Evolutionary conservation across 2,329 filamentous ascomycete genomes (phyloP).

Genomic region (Penicillium vulpinum): DNA sequence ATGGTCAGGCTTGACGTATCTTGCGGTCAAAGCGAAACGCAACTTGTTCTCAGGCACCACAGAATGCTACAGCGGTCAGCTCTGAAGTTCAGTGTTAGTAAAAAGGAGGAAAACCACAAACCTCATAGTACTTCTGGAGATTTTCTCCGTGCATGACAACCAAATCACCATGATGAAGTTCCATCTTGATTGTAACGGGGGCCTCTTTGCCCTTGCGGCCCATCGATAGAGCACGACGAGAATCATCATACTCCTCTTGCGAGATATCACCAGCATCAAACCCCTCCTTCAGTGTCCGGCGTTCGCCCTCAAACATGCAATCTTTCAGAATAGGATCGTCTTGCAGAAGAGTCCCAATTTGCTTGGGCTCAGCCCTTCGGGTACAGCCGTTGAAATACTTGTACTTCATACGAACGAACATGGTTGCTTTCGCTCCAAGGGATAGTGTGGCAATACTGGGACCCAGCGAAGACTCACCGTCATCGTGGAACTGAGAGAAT

Average conservation of each 20-base stretch:
- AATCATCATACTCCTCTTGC: slow-evolving; percentile 21
- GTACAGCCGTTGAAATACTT: slow-evolving; percentile 45
- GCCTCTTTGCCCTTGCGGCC: slow-evolving; percentile 27
- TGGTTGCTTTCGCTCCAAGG: slow-evolving; percentile 53
- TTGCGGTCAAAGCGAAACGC: slow-evolving; percentile 39
- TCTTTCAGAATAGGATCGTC: slow-evolving; percentile 36
- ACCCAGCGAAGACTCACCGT: slow-evolving; percentile 58
- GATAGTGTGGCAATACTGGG: slow-evolving; percentile 58
- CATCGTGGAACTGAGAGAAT: slow-evolving; percentile 54
- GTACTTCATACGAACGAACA: slow-evolving; percentile 57
- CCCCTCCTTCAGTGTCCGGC: slow-evolving; percentile 25
- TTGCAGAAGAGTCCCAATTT: slow-evolving; percentile 11
- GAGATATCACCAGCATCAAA: slow-evolving; percentile 22
- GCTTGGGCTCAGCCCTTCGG: slow-evolving; percentile 9
- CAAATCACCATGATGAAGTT: slow-evolving; percentile 57
- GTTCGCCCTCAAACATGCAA: slow-evolving; percentile 28
- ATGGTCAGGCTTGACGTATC: slow-evolving; percentile 33
- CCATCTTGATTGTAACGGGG: slow-evolving; percentile 43
- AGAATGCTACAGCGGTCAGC: slow-evolving; percentile 28
- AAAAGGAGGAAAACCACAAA: slow-evolving; percentile 14
- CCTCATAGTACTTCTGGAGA: slow-evolving; percentile 58
- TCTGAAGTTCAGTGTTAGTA: background rate
- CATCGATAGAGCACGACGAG: slow-evolving; percentile 29
- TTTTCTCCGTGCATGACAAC: slow-evolving; percentile 58
- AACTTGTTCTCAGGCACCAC: slow-evolving; percentile 33